phyloP scores from a whole-genome alignment of 1,284 basidiomycete species.

The Boletellus sp. region DNA sequence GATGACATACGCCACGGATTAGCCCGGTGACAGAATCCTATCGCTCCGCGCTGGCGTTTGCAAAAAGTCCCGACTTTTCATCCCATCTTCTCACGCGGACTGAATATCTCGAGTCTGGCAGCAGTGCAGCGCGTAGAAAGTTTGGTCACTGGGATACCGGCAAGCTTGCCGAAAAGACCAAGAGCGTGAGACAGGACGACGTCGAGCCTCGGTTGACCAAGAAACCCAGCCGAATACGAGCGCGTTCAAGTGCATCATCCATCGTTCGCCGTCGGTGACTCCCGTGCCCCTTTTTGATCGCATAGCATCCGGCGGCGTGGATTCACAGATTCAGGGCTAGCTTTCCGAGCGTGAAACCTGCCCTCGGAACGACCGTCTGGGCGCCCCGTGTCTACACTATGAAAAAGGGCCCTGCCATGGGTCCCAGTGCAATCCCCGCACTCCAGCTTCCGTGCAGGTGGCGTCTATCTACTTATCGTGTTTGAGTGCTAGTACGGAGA shows the following conservation, averaged over 20 bases:
- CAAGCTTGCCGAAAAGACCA: slow-evolving; percentile 25
- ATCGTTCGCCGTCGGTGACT: slow-evolving; percentile 29
- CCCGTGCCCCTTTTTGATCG: slow-evolving; percentile 7
- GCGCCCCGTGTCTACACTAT: background rate
- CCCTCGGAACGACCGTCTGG: background rate
- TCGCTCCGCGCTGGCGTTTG: slow-evolving; percentile 61
- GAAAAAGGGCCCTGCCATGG: background rate
- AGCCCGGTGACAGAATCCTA: slow-evolving; percentile 79
- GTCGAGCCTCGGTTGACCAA: slow-evolving; percentile 26
- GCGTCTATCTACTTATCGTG: slow-evolving; percentile 22
- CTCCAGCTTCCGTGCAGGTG: slow-evolving; percentile 5
- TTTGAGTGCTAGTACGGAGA: slow-evolving; percentile 11
- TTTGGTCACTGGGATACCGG: slow-evolving; percentile 48
- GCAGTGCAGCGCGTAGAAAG: slow-evolving; percentile 66
- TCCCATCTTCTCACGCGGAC: slow-evolving; percentile 63
- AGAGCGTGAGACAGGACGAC: slow-evolving; percentile 17
- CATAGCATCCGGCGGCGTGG: slow-evolving; percentile 1
- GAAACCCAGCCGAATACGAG: slow-evolving; percentile 29
- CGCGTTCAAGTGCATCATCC: slow-evolving; percentile 21
- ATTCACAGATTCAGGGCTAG: slow-evolving; percentile 22
- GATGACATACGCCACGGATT: slow-evolving; percentile 15
- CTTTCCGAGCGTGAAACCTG: slow-evolving; percentile 9
- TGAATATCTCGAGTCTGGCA: slow-evolving; percentile 82
- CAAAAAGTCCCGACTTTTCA: slow-evolving; percentile 49
- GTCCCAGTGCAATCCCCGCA: slow-evolving; percentile 7